Evolutionary conservation across 352 stramenopile species (phyloP).

Genomic region (Thraustotheca clavata): DNA sequence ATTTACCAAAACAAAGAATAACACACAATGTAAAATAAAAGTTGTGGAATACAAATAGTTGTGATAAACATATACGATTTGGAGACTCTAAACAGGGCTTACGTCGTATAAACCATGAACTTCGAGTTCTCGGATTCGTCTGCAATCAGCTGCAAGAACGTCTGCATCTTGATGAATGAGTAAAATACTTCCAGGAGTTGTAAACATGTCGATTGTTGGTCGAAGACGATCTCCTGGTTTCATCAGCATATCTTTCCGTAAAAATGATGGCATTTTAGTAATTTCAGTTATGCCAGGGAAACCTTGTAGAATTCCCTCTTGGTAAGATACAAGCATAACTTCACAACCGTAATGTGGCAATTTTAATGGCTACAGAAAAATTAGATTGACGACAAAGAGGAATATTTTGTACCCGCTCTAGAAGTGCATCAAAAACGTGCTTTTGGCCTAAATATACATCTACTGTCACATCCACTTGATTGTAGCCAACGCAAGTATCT

Average conservation of each 20-base stretch:
- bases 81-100: slow-evolving; percentile 12
- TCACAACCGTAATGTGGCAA: slow-evolving; percentile 85
- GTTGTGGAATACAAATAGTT: too few species aligned
- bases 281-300: slow-evolving; percentile 88
- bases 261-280: slow-evolving; percentile 85
- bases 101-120: slow-evolving; percentile 63
- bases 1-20: background rate
- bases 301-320: slow-evolving; percentile 86
- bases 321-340: slow-evolving; percentile 90
- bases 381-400: background rate
- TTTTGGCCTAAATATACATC: slow-evolving; percentile 62
- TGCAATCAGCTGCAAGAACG: slow-evolving; percentile 81
- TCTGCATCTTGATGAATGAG: slow-evolving; percentile 84
- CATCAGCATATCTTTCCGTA: slow-evolving; percentile 87
- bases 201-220: slow-evolving; percentile 93
- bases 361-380: slow-evolving; percentile 33
- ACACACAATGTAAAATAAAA: background rate
- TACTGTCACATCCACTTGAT: slow-evolving; percentile 87
- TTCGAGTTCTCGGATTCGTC: slow-evolving; percentile 85
- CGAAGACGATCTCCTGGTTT: slow-evolving; percentile 70
- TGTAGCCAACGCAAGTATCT: slow-evolving; percentile 89
- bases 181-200: slow-evolving; percentile 91
- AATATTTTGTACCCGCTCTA: slow-evolving; percentile 30
- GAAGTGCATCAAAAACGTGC: slow-evolving; percentile 47
- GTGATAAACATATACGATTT: too few species aligned